Evolutionary conservation across 441 rosid species (phyloP), one percentile per base, ranked within the genome.

Genomic region (Adansonia madagascariensis): DNA sequence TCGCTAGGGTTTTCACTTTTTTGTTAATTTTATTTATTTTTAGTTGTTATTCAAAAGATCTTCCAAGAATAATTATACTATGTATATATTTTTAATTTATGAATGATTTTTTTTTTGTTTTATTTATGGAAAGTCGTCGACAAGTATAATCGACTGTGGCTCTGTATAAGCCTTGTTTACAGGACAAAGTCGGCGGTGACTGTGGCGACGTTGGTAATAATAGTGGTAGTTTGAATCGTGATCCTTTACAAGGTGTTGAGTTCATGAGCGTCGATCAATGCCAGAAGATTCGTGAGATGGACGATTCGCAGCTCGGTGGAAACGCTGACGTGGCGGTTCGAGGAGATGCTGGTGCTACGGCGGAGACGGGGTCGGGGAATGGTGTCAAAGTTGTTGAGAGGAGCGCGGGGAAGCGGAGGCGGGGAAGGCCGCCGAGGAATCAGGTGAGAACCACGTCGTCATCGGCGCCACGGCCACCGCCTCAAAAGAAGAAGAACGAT

Each of bases 371-470:
- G 82, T 84, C 79, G 70, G 83, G 81, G 79, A 22, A 52, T 52
- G 78, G 49, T 52, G 79, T 75, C 11, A 49, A 55, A 74, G 78
- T 78, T 79, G 75, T 61, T 31, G 88, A 79, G 84, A 71, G 64
- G 68, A 55, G 61, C 43, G 67, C 80, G 18, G 85, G 73, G 53
- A 94, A 92, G 86, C 84, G 94, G 82, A 88, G 85, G 85, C 89
- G 97, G 1, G 98, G 98, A 12, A 90, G 99, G 69, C 98, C 98
- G 49, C 94, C 97, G 4, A 88, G 82, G 75, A 73, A 71, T 76
- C 88, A 67, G 56, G 82, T 79, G 80, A 82, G 83, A 59, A 57
- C 74, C 56, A 60, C 65, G 68, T 57, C 70, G n/a, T 31, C 59
- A 3, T 56, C 52, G 44, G 60, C 62, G 22, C 66, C 61, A 11